Evolutionary conservation across 768 basidiomycete species (phyloP).

Genomic region (Pleurotus sapidus): DNA sequence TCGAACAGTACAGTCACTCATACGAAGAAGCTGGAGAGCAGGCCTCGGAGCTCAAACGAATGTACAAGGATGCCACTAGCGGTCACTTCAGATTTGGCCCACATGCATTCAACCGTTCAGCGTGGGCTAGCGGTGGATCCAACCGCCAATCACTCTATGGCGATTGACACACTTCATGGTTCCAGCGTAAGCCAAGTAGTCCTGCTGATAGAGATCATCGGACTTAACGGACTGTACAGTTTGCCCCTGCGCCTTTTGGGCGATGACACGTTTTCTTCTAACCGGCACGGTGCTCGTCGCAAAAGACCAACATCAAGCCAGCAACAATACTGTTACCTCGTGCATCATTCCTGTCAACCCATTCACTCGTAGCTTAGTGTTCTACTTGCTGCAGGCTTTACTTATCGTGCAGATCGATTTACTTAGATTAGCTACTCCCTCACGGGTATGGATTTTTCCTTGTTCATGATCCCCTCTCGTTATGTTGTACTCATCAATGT

Average conservation of each 20-base stretch:
- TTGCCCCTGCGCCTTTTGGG: constrained; percentile 5
- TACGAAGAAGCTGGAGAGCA: constrained; percentile 85
- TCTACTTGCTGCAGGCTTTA: background rate
- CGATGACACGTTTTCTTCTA: background rate
- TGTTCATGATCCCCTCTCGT: no score
- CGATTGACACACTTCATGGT: constrained; percentile 22
- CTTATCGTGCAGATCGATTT: background rate
- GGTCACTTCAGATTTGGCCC: background rate
- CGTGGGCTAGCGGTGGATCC: background rate
- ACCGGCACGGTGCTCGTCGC: no score
- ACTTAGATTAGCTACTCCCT: background rate
- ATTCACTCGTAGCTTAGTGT: no score
- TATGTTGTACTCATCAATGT: no score
- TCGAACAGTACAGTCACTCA: constrained; percentile 85
- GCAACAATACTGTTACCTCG: background rate
- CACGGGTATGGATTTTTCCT: no score
- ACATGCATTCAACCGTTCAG: constrained; percentile 2
- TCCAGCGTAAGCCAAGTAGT: background rate
- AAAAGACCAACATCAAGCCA: background rate
- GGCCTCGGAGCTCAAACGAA: constrained; percentile 64
- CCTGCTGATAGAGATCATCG: no score
- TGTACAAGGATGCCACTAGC: constrained; percentile 28
- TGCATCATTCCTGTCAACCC: background rate
- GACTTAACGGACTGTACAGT: background rate
- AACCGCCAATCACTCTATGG: constrained; percentile 18